Percentiles rank a stretch among this genome's conserved stretches.
phyloP scores from a whole-genome alignment of 768 basidiomycete genomes.

The Boletus tomentosulus region DNA sequence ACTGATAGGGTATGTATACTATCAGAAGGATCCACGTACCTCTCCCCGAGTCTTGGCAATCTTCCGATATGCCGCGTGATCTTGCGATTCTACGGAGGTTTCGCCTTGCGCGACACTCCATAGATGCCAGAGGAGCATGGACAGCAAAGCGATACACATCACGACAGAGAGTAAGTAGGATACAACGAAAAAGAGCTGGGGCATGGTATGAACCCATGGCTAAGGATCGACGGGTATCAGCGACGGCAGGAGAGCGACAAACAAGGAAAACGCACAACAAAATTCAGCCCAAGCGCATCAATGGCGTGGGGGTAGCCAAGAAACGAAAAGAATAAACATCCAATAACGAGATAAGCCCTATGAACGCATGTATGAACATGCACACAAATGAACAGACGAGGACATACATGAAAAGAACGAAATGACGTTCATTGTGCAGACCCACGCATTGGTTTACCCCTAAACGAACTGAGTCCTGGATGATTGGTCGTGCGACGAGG shows the following conservation, averaged over 20 bases:
- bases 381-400: background rate
- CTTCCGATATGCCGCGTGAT: conserved; percentile 73
- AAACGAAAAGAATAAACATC: conserved; percentile 54
- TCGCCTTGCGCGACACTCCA: conserved; percentile 71
- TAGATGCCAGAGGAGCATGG: conserved; percentile 73
- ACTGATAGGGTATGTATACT: background rate
- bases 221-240: conserved; percentile 7
- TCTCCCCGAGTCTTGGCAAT: conserved; percentile 66
- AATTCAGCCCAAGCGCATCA: conserved; percentile 53
- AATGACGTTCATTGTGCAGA: conserved; percentile 92
- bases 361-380: background rate
- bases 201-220: conserved; percentile 60
- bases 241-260: background rate
- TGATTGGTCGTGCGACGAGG: background rate
- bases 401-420: conserved; percentile 87
- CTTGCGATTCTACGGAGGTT: conserved; percentile 87
- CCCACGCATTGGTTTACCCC: conserved; percentile 99
- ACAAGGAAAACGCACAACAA: conserved; percentile 32
- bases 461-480: conserved; percentile 25
- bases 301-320: conserved; percentile 64
- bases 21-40: conserved; percentile 38
- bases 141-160: conserved; percentile 66
- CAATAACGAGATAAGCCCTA: conserved; percentile 78
- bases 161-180: conserved; percentile 74
- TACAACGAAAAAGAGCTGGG: conserved; percentile 66